Evolutionary conservation across 2,329 filamentous ascomycete species (phyloP), one percentile per base, ranked within the genome.

Genomic region (Cercospora zeae-maydis): DNA sequence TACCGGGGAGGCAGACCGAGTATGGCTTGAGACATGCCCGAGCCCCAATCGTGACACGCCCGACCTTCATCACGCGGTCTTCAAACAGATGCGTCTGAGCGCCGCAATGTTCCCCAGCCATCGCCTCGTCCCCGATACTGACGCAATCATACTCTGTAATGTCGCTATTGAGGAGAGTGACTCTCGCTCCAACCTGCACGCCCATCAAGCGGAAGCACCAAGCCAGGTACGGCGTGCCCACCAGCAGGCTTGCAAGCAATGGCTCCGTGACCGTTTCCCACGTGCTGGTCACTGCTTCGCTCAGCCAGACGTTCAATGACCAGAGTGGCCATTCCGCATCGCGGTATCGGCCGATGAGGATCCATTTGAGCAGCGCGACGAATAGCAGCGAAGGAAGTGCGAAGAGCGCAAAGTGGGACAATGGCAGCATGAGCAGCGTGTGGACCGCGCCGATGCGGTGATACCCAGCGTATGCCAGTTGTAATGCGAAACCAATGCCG

Each of bases 51-150:
- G 21, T n/a, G 13, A 71, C 66, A 3, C 34, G 55, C 5, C 68
- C 69, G 9, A 71, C 62, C 42, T 70, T 70, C 69, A 71, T 69
- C n/a, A 71, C 59, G 13, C 69, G 63, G 37, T 71, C 69, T 47
- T 71, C 68, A 57, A 71, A 71, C 4, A 70, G 55, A 58, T 70
- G 68, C 2, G 69, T 70, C 36, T 71, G 68, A 3, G 66, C 63
- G 3, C 66, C 68, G 39, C 66, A 67, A 1, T 30, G 51, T 36
- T 67, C 51, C 27, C 69, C 67, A 31, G 69, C 49, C 34, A 68
- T 66, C 3, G 67, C 67, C 30, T 69, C 69, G 57, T 70, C 68
- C 10, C 65, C 68, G 27, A 71, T 68, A 5, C 61, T 65, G 21
- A 71, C 67, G 30, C 63, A 67, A 34, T 71, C 69, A 58, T 64